A percentile compares a stretch with the other conserved stretches of the same genome.
Conservation (phyloP, 371 early-diverging fungal genomes). For the Mortierella sp. region DNA sequence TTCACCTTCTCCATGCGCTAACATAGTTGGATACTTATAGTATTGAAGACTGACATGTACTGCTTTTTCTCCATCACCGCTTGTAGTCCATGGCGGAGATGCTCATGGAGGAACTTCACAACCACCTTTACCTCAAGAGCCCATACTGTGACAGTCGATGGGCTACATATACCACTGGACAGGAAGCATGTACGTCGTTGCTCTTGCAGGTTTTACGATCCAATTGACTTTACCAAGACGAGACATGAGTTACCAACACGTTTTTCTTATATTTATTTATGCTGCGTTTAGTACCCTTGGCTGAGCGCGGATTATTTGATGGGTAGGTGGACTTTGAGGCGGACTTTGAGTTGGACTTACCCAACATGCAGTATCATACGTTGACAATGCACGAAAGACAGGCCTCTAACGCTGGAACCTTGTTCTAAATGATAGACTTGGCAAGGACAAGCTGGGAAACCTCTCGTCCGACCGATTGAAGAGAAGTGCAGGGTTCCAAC, state of each 20-base stretch:
- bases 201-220: not conserved
- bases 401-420: not conserved
- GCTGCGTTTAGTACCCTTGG: conserved; percentile 61
- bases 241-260: not conserved
- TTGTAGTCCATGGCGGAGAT: conserved; percentile 79
- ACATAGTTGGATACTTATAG: not conserved
- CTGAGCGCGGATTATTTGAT: conserved; percentile 49
- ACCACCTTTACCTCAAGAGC: conserved; percentile 93
- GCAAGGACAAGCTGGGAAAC: conserved; percentile 48
- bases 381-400: not conserved
- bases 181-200: conserved; percentile 65
- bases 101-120: conserved; percentile 92
- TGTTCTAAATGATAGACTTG: conserved; percentile 23
- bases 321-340: conserved; percentile 26
- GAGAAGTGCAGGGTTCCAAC: conserved; percentile 32
- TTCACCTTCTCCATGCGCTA: not conserved
- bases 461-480: conserved; percentile 44
- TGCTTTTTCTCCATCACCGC: not conserved
- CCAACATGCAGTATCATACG: not conserved
- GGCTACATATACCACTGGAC: conserved; percentile 69
- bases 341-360: not conserved
- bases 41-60: not conserved
- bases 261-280: not conserved
- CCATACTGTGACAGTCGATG: conserved; percentile 75
- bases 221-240: not conserved